Evolutionary conservation across 352 stramenopile species (phyloP).

Genomic region (Phytophthora melonis): DNA sequence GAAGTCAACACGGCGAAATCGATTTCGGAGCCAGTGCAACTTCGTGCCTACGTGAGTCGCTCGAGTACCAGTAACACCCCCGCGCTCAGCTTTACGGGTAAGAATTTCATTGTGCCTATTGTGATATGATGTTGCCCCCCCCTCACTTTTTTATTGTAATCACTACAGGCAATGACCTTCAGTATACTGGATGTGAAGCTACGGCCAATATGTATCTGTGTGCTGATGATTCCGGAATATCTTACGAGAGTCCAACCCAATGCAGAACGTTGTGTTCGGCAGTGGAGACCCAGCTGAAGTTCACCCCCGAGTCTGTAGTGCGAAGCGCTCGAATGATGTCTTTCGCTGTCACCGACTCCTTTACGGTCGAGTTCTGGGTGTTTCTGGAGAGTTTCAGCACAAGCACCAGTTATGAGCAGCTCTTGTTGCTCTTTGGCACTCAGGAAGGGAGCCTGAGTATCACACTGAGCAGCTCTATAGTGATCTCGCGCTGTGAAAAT

Average conservation of each 20-base stretch:
- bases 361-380: constrained; percentile 64
- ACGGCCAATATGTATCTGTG: constrained; percentile 38
- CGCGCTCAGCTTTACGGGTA: constrained; percentile 49
- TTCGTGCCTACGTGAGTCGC: constrained; percentile 47
- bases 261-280: constrained; percentile 38
- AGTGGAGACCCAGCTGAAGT: constrained; percentile 46
- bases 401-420: constrained; percentile 15
- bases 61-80: constrained; percentile 6
- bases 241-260: constrained; percentile 20
- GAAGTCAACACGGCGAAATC: constrained; percentile 9
- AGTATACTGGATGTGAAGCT: constrained; percentile 46
- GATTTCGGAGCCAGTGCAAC: constrained; percentile 30
- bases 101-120: background rate
- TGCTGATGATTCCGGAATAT: constrained; percentile 6
- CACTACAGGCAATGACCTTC: constrained; percentile 41
- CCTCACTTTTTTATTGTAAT: constrained; percentile 9
- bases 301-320: constrained; percentile 39
- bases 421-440: constrained; percentile 51
- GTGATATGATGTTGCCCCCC: background rate
- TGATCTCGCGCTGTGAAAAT: constrained; percentile 43
- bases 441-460: constrained; percentile 25
- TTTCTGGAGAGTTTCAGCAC: constrained; percentile 24
- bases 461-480: constrained; percentile 29
- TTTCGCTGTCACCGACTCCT: constrained; percentile 19
- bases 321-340: constrained; percentile 38